Conservation (phyloP, 2,329 filamentous ascomycete species). For the Zasmidium cellare region DNA sequence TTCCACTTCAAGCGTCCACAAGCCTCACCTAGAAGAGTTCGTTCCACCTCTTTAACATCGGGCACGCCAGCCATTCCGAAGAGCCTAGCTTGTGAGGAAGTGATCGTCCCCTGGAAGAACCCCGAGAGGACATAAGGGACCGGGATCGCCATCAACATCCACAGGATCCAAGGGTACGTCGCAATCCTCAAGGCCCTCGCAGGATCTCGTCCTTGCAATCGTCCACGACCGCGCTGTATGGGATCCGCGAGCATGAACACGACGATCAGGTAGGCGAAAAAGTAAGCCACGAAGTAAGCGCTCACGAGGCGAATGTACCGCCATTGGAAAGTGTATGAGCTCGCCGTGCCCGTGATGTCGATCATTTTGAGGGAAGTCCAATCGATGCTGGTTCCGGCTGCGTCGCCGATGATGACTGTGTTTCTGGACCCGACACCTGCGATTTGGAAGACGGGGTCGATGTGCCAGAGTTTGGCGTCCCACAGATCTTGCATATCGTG, state of each 20-base stretch:
- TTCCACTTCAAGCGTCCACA: background rate
- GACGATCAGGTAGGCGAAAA: background rate
- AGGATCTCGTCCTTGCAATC: background rate
- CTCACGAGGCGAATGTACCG: background rate
- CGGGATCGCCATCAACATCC: background rate
- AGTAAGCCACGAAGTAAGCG: background rate
- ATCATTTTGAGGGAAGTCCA: slow-evolving; percentile 1
- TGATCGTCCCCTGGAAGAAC: background rate
- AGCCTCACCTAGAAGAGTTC: background rate
- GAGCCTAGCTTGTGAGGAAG: background rate
- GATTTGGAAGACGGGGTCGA: background rate
- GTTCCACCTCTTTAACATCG: background rate
- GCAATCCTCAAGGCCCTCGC: too few relatives aligned
- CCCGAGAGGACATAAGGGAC: background rate
- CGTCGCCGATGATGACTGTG: background rate
- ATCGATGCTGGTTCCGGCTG: background rate
- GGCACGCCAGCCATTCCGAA: background rate
- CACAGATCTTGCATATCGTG: background rate
- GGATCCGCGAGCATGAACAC: background rate
- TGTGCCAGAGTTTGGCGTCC: background rate
- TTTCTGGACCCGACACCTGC: background rate
- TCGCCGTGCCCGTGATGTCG: background rate
- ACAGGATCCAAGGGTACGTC: background rate
- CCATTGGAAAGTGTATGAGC: background rate
- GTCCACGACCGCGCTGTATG: background rate